Evolutionary conservation across 805 yeast species (phyloP), one percentile per base, ranked within the genome.

Genomic region (Wickerhamomyces strasburgensis): DNA sequence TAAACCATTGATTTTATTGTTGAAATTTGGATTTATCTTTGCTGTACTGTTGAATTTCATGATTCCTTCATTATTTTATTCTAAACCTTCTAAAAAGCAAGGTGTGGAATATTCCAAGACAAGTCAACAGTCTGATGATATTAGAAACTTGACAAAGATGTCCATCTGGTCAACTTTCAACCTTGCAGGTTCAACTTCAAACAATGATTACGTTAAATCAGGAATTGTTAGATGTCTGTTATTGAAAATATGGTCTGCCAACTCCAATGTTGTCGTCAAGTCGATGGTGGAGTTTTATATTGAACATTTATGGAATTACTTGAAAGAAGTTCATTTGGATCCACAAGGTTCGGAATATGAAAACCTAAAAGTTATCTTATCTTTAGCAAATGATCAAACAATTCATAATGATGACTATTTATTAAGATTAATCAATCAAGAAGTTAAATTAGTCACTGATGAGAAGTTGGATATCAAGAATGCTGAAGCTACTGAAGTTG

Each of bases 1-100:
- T 19, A 43, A 58, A 27, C 54, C 62, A 3, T 33, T 62, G 6
- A 27, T 55, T 14, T 43, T 56, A 5, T 29, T 63, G 10, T 34
- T 58, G 11, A 60, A 57, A 40, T 27, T 58, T 17, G 24, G 36
- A 7, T 44, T 62, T 6, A 37, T 62, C 14, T 27, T 57, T 21
- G 52, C 49, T 7, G 58, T 60, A 13, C 28, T 56, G 3, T 19
- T 56, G 8, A 49, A 57, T 37, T 42, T 61, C 16, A 29, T 58
- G 11, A 44, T 53, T 16, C 52, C 57, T 18, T 37, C 44, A 5
- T 8, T 51, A 18, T 44, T 47, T 21, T 14, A 35, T 18, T 23
- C 42, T 3, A 36, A 33, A 33, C 18, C 24, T 6, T 42, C 45
- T 21, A 37, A 37, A 18, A 31, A 39, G 29, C 28, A 31, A 15